phyloP scores from a whole-genome alignment of 768 basidiomycete species.

The Mycena chlorophos region DNA sequence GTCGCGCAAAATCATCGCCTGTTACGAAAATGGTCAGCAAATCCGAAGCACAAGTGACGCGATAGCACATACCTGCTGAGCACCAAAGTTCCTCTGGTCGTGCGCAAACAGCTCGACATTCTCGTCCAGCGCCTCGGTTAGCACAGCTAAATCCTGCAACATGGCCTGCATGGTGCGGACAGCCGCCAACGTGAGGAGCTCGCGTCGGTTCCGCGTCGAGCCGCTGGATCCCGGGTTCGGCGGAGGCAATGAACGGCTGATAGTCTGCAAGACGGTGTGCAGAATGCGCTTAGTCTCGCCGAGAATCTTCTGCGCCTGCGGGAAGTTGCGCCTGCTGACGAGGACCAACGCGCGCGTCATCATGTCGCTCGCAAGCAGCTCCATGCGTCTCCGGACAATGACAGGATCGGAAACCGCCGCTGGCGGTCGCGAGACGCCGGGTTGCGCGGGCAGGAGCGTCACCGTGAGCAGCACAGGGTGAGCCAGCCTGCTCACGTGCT shows the following conservation, averaged over 20 bases:
- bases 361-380: constrained; percentile 95
- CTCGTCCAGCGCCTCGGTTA: constrained; percentile 87
- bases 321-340: constrained; percentile 86
- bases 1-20: constrained; percentile 95
- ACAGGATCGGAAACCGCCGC: constrained; percentile 71
- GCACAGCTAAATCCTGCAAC: constrained; percentile 80
- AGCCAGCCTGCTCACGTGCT: constrained; percentile 84
- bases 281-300: constrained; percentile 90
- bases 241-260: constrained; percentile 70
- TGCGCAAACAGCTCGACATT: constrained; percentile 90
- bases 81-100: constrained; percentile 93
- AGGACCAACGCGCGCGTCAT: constrained; percentile 92
- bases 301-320: constrained; percentile 88
- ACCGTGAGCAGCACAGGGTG: constrained; percentile 94
- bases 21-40: constrained; percentile 1
- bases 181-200: constrained; percentile 67
- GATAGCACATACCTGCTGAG: constrained; percentile 83
- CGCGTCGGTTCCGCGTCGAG: constrained; percentile 73
- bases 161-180: constrained; percentile 84
- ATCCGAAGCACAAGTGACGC: background rate
- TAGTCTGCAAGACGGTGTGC: constrained; percentile 84
- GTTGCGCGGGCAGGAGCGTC: constrained; percentile 72
- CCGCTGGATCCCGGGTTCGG: constrained; percentile 46
- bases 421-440: constrained; percentile 40
- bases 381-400: constrained; percentile 93